These are phyloP conservation scores for Fallopia convolvulus DNA, from an alignment of 148 eudicot species.

Conservation along the genomic window DNA sequence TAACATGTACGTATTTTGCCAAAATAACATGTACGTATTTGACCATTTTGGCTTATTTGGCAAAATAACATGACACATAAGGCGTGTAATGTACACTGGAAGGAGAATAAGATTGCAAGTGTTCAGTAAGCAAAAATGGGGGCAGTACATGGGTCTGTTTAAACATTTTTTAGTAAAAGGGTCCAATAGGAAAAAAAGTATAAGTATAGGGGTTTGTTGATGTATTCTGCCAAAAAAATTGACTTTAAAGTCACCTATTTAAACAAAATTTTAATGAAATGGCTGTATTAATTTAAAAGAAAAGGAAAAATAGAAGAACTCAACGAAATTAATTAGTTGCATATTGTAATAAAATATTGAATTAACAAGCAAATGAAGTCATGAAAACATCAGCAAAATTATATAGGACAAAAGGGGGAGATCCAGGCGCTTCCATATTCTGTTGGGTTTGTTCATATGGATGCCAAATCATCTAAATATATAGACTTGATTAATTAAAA, in stretches of 20 bases:
- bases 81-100: too few relatives aligned
- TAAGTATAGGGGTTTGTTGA: too few relatives aligned
- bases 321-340: not conserved
- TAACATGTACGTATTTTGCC: too few relatives aligned
- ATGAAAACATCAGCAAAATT: not conserved
- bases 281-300: not conserved
- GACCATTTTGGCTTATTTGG: too few relatives aligned
- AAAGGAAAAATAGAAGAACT: not conserved
- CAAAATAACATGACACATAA: too few relatives aligned
- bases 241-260: not conserved
- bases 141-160: too few relatives aligned
- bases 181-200: too few relatives aligned
- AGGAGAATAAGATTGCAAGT: too few relatives aligned
- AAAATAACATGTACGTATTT: too few relatives aligned
- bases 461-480: not conserved
- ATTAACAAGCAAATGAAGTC: conserved; percentile 1
- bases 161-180: too few relatives aligned
- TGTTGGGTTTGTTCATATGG: conserved; percentile 7
- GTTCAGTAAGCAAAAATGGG: too few relatives aligned
- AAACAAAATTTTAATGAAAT: not conserved
- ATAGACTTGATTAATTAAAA: not conserved
- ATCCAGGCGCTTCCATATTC: conserved; percentile 4
- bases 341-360: not conserved
- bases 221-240: too few relatives aligned
- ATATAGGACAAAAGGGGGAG: not conserved